These are phyloP conservation scores for Xylariomycetidae sp. DNA, from an alignment of 2,329 filamentous ascomycete genomes.

Conservation along the genomic window DNA sequence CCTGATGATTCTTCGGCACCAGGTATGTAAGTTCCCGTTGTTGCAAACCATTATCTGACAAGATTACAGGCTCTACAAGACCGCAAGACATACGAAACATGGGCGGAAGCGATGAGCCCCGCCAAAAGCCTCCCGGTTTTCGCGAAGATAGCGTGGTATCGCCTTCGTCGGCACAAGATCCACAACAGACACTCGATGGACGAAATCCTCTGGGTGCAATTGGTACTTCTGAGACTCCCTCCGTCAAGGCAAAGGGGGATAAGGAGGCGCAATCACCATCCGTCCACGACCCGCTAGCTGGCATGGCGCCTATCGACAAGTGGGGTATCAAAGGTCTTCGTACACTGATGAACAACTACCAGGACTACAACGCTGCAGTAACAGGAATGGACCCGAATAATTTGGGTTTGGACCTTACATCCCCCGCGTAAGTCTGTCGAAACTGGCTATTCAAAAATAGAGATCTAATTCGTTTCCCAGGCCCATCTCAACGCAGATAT, in stretches of 20 bases:
- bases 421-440: constrained; percentile 48
- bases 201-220: constrained; percentile 43
- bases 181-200: constrained; percentile 28
- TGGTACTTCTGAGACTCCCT: constrained; percentile 36
- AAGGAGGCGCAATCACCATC: constrained; percentile 35
- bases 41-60: constrained; percentile 17
- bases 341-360: constrained; percentile 59
- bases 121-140: constrained; percentile 40
- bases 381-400: constrained; percentile 54
- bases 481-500: constrained; percentile 54
- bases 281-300: constrained; percentile 53
- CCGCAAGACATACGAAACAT: constrained; percentile 39
- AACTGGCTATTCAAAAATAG: background rate
- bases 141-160: constrained; percentile 38
- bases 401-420: constrained; percentile 54
- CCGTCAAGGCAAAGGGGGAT: constrained; percentile 38
- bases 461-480: constrained; percentile 29
- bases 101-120: constrained; percentile 38
- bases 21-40: constrained; percentile 21
- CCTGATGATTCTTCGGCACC: constrained; percentile 38
- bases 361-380: constrained; percentile 58
- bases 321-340: constrained; percentile 62
- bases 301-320: constrained; percentile 59
- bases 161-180: constrained; percentile 31
- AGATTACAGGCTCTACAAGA: constrained; percentile 30